Evolutionary conservation across 140 eudicot genomes (phyloP).

Genomic region (Oenanthe javanica): DNA sequence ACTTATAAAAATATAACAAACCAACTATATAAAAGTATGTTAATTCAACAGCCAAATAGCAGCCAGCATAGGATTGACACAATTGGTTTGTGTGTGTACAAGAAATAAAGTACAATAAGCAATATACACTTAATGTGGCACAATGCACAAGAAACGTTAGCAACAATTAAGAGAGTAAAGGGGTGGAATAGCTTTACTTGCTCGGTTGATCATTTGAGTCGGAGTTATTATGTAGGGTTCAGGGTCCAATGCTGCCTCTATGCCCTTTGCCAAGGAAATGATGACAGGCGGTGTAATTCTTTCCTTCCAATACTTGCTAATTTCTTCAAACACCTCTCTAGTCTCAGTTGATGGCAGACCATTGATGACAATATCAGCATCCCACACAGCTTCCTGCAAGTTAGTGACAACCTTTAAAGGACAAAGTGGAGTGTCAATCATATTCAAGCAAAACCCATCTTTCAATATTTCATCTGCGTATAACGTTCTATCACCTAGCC

Average conservation of each 20-base stretch:
- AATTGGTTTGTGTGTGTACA: not conserved
- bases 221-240: constrained; percentile 84
- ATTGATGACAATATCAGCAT: constrained; percentile 77
- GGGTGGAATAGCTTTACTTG: constrained; percentile 44
- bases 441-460: constrained; percentile 91
- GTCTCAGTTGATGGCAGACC: constrained; percentile 94
- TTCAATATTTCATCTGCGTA: constrained; percentile 85
- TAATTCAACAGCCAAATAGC: not conserved
- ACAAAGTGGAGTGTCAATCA: constrained; percentile 94
- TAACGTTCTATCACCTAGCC: constrained; percentile 69
- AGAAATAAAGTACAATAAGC: not conserved
- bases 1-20: not conserved
- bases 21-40: not conserved
- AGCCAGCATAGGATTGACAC: not conserved
- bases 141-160: not conserved
- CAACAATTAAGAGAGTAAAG: not conserved
- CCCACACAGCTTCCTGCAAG: constrained; percentile 99
- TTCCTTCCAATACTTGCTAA: constrained; percentile 85
- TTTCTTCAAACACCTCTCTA: constrained; percentile 61
- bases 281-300: constrained; percentile 55
- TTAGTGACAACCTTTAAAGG: constrained; percentile 89
- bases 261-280: constrained; percentile 80
- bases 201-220: constrained; percentile 84
- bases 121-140: not conserved
- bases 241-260: constrained; percentile 85